A percentile compares a stretch with the other conserved stretches of the same genome.
phyloP scores from a whole-genome alignment of 768 basidiomycete genomes.

The Russula earlei region DNA sequence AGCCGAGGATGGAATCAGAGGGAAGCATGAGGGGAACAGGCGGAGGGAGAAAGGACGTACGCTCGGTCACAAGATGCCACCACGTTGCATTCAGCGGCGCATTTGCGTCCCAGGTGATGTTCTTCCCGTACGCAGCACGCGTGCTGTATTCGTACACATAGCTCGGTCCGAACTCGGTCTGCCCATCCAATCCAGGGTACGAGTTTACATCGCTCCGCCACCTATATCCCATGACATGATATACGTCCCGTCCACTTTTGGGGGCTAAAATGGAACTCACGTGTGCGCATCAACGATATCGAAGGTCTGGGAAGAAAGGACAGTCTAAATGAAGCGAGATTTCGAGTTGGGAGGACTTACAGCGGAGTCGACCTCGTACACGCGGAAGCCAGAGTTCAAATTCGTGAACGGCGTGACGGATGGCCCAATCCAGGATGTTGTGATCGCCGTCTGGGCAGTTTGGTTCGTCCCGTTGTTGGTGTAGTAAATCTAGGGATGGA shows the following conservation, averaged over 20 bases:
- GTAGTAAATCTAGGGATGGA: constrained; percentile 52
- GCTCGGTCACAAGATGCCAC: constrained; percentile 75
- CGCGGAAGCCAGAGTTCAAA: constrained; percentile 65
- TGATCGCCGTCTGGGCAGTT: constrained; percentile 45
- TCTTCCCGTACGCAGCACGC: constrained; percentile 53
- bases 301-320: constrained; percentile 43
- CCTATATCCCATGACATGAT: constrained; percentile 27
- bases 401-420: constrained; percentile 62
- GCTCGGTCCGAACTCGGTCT: constrained; percentile 48
- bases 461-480: constrained; percentile 58
- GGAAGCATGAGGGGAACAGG: background rate
- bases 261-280: constrained; percentile 31
- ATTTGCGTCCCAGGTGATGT: constrained; percentile 46
- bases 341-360: constrained; percentile 31
- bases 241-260: background rate
- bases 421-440: constrained; percentile 56
- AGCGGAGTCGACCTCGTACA: constrained; percentile 62
- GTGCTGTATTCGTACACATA: constrained; percentile 60
- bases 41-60: constrained; percentile 28
- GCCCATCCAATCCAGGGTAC: constrained; percentile 49
- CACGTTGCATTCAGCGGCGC: constrained; percentile 75
- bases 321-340: background rate
- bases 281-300: constrained; percentile 73
- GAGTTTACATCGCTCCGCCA: constrained; percentile 56
- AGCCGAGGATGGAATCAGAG: background rate